These are phyloP conservation scores for Cladosporium oxysporum DNA, from an alignment of 2,329 filamentous ascomycete genomes.

Conservation along the genomic window DNA sequence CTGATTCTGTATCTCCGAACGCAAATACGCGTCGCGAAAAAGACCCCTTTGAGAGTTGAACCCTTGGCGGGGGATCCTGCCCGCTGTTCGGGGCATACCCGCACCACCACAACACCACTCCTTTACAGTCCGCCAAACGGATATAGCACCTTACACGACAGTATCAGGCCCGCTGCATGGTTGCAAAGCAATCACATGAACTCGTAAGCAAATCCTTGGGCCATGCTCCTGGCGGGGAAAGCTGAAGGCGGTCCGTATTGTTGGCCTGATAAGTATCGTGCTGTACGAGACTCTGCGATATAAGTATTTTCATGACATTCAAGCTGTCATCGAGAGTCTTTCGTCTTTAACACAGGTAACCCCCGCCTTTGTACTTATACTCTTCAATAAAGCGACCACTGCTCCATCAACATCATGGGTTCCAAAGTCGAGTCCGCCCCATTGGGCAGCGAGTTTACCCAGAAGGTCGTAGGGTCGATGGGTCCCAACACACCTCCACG, in stretches of 20 bases:
- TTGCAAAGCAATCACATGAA: neutral
- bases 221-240: neutral
- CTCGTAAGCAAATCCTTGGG: neutral
- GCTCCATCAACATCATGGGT: constrained; percentile 3
- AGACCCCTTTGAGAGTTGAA: neutral
- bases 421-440: constrained; percentile 1
- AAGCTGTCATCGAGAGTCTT: neutral
- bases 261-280: neutral
- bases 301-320: neutral
- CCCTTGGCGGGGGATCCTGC: neutral
- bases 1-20: neutral
- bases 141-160: constrained; percentile 1
- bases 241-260: neutral
- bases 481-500: constrained; percentile 39
- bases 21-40: neutral
- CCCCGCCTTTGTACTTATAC: neutral
- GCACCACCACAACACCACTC: neutral
- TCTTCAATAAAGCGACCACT: neutral
- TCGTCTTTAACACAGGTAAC: neutral
- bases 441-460: constrained; percentile 38
- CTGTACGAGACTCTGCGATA: neutral
- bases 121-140: constrained; percentile 2
- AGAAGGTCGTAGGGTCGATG: constrained; percentile 39
- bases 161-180: neutral
- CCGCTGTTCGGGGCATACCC: neutral